Evolutionary conservation across 129 eudicot genomes (phyloP).

Genomic region (Ambrosia artemisiifolia): DNA sequence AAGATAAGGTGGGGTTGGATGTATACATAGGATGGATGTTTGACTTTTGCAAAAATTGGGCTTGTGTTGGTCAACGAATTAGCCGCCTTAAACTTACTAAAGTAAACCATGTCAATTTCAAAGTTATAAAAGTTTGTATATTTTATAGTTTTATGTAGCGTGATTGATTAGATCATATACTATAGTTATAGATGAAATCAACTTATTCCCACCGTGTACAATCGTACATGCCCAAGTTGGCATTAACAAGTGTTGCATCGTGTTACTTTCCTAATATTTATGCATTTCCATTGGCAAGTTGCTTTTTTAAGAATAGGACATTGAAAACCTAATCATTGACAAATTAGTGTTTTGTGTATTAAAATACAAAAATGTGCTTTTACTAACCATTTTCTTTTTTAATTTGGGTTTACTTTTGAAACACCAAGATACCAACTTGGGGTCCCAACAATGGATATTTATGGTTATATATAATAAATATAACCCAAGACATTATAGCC

Average conservation of each 20-base stretch:
- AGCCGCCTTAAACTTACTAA: not conserved
- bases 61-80: not conserved
- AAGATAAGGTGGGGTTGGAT: slow-evolving; percentile 9
- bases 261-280: no score
- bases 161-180: not conserved
- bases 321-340: no score
- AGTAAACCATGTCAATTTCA: not conserved
- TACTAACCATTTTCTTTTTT: no score
- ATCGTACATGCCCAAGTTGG: not conserved
- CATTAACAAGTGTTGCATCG: not conserved
- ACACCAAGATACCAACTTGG: no score
- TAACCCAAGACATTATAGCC: no score
- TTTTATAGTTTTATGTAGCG: not conserved
- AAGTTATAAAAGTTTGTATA: not conserved
- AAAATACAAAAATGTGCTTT: no score
- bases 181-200: not conserved
- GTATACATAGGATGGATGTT: not conserved
- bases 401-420: no score
- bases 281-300: no score
- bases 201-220: not conserved
- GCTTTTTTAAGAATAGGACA: no score
- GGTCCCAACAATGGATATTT: no score
- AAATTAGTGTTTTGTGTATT: no score
- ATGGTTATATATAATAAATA: no score
- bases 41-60: not conserved